A percentile compares a stretch with the other conserved stretches of the same genome.
Conservation (phyloP, 1,284 basidiomycete genomes). For the Entoloma clypeatum region DNA sequence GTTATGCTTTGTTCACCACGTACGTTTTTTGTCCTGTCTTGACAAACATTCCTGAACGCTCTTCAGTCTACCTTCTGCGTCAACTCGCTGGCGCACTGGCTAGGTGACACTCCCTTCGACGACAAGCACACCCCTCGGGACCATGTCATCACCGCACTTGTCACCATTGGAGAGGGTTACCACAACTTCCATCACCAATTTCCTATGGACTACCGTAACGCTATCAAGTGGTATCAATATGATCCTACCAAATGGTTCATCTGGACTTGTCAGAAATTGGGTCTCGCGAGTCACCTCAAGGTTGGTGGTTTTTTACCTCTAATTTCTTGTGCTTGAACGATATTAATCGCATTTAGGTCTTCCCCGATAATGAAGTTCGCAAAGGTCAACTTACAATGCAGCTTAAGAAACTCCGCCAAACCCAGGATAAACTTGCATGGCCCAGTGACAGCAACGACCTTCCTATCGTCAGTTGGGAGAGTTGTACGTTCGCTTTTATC, state of each 20-base stretch:
- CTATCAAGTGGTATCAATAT: constrained; percentile 91
- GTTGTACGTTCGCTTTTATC: constrained; percentile 52
- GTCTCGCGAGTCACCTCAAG: constrained; percentile 85
- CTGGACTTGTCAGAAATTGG: constrained; percentile 56
- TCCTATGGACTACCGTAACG: constrained; percentile 93
- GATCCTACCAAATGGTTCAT: constrained; percentile 94
- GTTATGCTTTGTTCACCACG: constrained; percentile 86
- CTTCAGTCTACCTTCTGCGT: constrained; percentile 90
- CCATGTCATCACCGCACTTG: constrained; percentile 83
- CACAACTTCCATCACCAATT: constrained; percentile 97
- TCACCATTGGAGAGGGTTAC: constrained; percentile 91
- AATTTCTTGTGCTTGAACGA: neutral
- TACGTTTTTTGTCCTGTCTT: constrained; percentile 35
- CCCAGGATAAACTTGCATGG: constrained; percentile 73
- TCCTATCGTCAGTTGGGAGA: constrained; percentile 83
- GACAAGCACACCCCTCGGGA: constrained; percentile 94
- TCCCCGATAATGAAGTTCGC: constrained; percentile 91
- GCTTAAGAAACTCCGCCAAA: constrained; percentile 74
- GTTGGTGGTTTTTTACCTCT: constrained; percentile 26
- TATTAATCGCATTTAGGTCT: constrained; percentile 38
- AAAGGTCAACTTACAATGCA: constrained; percentile 94
- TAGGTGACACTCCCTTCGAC: constrained; percentile 89
- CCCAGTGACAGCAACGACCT: constrained; percentile 75
- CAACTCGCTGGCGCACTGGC: constrained; percentile 93
- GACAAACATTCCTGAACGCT: neutral